Evolutionary conservation across 768 basidiomycete genomes (phyloP), one percentile per base, ranked within the genome.

Genomic region (Coprinellus micaceus): DNA sequence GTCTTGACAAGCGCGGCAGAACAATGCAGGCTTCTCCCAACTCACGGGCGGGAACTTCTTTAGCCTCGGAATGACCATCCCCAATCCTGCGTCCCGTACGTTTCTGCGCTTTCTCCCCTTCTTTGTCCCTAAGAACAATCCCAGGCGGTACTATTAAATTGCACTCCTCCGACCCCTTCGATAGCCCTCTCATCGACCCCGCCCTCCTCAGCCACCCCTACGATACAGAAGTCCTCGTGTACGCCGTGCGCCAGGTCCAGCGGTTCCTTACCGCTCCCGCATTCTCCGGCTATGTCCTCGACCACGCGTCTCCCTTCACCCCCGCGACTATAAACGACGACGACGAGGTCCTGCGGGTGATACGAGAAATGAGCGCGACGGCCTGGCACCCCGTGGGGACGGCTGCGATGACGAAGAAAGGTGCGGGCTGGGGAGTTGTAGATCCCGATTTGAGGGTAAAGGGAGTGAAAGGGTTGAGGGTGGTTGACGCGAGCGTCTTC

Each of bases 401-500:
- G 0, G 69, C 71, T 6, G 60, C 58, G 9, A 72, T 75, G 70
- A 69, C 70, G 4, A 57, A 65, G 0, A 53, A 51, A n/a, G 54
- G 57, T 19, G 66, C 70, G 0, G 37, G 54, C 3, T 65, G 48
- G 21, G 75, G 75, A 1, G 76, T 75, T 9, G 69, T 75, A 3
- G 68, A 76, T 59, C 68, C 74, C 10, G 66, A 75, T 57, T 60
- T 78, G 47, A 58, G 52, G 36, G 71, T 77, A 10, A 76, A 77
- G 56, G 67, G 66, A 0, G 61, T 69, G 1, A 49, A 46, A 1
- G 75, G 71, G 9, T 49, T 77, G 54, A 65, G 76, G 1, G 62
- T 77, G 22, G 73, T 77, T 7, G 74, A 77, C 64, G 71, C 70
- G 6, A 73, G 72, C 13, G 64, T 67, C 56, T 57, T 71, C 55